Base-by-base conservation (phyloP, 495 filamentous ascomycete genomes). In the Talaromyces proteolyticus region DNA sequence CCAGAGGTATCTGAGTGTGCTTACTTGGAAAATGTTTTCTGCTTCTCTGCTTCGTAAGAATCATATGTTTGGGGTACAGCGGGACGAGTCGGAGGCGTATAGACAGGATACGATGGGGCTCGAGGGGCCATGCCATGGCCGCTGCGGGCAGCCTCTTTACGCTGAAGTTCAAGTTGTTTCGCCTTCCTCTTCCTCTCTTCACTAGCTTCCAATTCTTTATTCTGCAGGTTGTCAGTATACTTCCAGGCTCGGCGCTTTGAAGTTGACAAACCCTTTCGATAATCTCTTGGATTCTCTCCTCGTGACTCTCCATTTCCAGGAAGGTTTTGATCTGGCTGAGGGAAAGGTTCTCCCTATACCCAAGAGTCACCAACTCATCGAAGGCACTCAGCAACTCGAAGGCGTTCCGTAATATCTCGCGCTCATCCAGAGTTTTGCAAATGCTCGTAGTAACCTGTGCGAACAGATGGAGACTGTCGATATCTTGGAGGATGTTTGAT, bases 401-500 rank as follows among this genome's bases (percentile, higher is more conserved):
- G 21, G 94, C 89, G 82, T 96, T 95, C 63, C 85, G 82, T 49
- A 89, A 57, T 53, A 98, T 98, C 64, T 97, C 93, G 47, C 90
- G 79, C 74, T 98, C 93, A 61, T 98, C 93, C 26, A 97, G 69
- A 60, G 80, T 95, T 73, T 91, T 95, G 80, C 93, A 98, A 44
- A 94, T 93, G 65, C 87, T 95, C 39, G 86, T 87, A 20, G 95
- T 93, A 2, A 98, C 91, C 75, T 98, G 93, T 45, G 91, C 92
- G 59, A 97, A 98, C 5, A 97, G 78, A 63, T 97, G 93, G 41
- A 98, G 81, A 40, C 92, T 95, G 69, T 97, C 91, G 60, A 98
- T 98, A 63, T 98, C 93, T 73, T 98, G 93, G 24, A 98, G 80
- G 57, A 97, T 98, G 73, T 98, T 98, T 58, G 90, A 95, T 78